A percentile compares a stretch with the other conserved stretches of the same genome.
Conservation (phyloP, 1,139 yeast genomes). For the Suhomyces bolitotheri region DNA sequence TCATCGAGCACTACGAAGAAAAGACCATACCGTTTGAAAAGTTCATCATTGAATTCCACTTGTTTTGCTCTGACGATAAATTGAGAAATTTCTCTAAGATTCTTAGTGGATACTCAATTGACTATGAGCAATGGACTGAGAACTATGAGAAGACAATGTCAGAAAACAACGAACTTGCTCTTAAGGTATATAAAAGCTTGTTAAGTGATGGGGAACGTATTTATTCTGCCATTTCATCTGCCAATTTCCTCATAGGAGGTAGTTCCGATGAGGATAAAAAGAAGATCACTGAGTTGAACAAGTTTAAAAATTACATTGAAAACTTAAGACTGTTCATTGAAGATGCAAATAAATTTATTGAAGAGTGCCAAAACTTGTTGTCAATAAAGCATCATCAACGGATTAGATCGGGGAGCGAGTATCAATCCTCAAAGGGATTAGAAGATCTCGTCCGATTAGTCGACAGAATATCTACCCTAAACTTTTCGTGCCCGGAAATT, state of each 20-base stretch:
- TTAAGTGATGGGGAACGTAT: constrained; percentile 59
- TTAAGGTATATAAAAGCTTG: constrained; percentile 47
- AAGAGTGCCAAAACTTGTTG: constrained; percentile 55
- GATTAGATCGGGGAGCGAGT: constrained; percentile 30
- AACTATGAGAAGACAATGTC: constrained; percentile 45
- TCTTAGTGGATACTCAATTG: constrained; percentile 40
- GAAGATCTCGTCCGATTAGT: constrained; percentile 36
- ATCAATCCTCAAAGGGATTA: constrained; percentile 19
- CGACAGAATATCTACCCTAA: constrained; percentile 48
- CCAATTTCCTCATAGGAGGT: constrained; percentile 14
- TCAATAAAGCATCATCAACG: constrained; percentile 54
- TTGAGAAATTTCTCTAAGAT: constrained; percentile 37
- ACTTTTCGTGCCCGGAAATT: constrained; percentile 58
- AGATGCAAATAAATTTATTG: constrained; percentile 52
- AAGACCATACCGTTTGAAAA: constrained; percentile 19
- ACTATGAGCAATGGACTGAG: constrained; percentile 53
- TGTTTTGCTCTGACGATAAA: constrained; percentile 53
- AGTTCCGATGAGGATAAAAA: constrained; percentile 15
- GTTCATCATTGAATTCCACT: constrained; percentile 43
- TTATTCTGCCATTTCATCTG: constrained; percentile 33
- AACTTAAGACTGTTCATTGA: constrained; percentile 47
- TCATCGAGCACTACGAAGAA: constrained; percentile 29
- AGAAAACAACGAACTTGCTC: constrained; percentile 45
- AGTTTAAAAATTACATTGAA: constrained; percentile 23
- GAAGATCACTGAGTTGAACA: constrained; percentile 16